phyloP scores from a whole-genome alignment of 1,139 yeast species.

The Yamadazyma pseudoaaseri region DNA sequence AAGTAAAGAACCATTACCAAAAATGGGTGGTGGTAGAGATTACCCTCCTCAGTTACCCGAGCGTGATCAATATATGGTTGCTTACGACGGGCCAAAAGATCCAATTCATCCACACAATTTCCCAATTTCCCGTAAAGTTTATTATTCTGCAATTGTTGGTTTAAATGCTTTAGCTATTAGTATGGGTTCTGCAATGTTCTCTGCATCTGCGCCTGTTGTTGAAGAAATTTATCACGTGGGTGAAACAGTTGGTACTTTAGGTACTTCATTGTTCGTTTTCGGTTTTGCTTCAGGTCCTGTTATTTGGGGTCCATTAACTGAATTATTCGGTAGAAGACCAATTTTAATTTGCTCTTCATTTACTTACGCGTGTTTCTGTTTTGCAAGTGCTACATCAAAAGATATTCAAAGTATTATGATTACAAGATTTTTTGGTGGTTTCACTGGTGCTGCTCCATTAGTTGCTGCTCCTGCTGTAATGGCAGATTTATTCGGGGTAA shows the following conservation, averaged over 20 bases:
- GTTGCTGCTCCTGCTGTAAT: slow-evolving; percentile 46
- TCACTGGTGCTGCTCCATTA: slow-evolving; percentile 41
- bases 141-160: slow-evolving; percentile 28
- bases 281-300: slow-evolving; percentile 48
- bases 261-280: slow-evolving; percentile 42
- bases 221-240: slow-evolving; percentile 33
- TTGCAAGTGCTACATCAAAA: slow-evolving; percentile 40
- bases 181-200: slow-evolving; percentile 48
- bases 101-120: slow-evolving; percentile 51
- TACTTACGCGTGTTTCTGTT: slow-evolving; percentile 33
- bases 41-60: slow-evolving; percentile 38
- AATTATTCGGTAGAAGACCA: slow-evolving; percentile 37
- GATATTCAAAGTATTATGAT: slow-evolving; percentile 41
- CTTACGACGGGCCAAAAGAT: slow-evolving; percentile 51
- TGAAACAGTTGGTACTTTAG: slow-evolving; percentile 32
- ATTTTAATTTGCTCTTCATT: slow-evolving; percentile 29
- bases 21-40: slow-evolving; percentile 39
- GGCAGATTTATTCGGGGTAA: slow-evolving; percentile 38
- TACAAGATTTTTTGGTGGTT: slow-evolving; percentile 42
- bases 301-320: slow-evolving; percentile 43
- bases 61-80: slow-evolving; percentile 34
- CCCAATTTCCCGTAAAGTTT: slow-evolving; percentile 29
- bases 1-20: slow-evolving; percentile 31
- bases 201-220: slow-evolving; percentile 26
- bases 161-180: slow-evolving; percentile 40